phyloP scores from a whole-genome alignment of 2,329 filamentous ascomycete species.

The Uncinocarpus reesii region DNA sequence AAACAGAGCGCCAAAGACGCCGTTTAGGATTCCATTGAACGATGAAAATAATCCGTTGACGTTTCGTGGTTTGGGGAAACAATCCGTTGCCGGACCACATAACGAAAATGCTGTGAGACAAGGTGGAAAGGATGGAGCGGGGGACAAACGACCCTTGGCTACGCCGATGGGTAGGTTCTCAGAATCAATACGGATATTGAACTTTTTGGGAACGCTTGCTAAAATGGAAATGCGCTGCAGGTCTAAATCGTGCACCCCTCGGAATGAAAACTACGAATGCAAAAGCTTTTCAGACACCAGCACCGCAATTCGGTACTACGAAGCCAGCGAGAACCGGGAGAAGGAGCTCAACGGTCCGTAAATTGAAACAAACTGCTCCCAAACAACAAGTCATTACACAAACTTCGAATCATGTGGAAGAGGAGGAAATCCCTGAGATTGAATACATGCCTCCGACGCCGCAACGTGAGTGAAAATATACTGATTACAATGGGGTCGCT shows the following conservation, averaged over 20 bases:
- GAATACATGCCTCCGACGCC: slow-evolving; percentile 80
- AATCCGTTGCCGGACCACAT: slow-evolving; percentile 6
- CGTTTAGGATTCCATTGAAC: slow-evolving; percentile 64
- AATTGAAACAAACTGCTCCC: slow-evolving; percentile 43
- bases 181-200: slow-evolving; percentile 24
- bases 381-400: background rate
- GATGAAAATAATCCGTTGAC: slow-evolving; percentile 67
- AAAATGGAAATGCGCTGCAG: slow-evolving; percentile 28
- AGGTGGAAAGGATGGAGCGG: slow-evolving; percentile 42
- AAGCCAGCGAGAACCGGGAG: slow-evolving; percentile 54
- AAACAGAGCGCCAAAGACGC: slow-evolving; percentile 67
- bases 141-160: slow-evolving; percentile 55
- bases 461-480: slow-evolving; percentile 33
- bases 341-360: slow-evolving; percentile 51
- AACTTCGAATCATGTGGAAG: slow-evolving; percentile 37
- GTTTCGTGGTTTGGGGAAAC: slow-evolving; percentile 44
- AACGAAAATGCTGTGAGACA: slow-evolving; percentile 48
- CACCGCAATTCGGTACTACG: slow-evolving; percentile 49
- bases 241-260: slow-evolving; percentile 64
- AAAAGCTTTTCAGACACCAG: slow-evolving; percentile 62
- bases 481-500: background rate
- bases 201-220: slow-evolving; percentile 7
- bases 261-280: slow-evolving; percentile 96
- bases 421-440: slow-evolving; percentile 57
- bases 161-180: slow-evolving; percentile 61